A percentile compares a stretch with the other conserved stretches of the same genome.
Conservation (phyloP, 139 green algal species). For the Closterium sp. region DNA sequence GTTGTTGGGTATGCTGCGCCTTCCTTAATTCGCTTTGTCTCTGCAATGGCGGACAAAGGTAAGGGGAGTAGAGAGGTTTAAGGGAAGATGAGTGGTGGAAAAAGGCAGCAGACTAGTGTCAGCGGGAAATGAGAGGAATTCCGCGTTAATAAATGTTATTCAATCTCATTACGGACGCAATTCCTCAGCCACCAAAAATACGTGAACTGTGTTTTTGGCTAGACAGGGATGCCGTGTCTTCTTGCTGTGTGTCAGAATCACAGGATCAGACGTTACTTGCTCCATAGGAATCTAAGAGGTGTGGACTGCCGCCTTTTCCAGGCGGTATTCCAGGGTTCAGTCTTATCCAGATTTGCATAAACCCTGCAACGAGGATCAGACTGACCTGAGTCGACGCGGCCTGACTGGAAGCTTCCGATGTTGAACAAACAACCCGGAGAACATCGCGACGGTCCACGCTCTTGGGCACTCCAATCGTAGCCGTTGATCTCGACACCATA, state of each 20-base stretch:
- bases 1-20: neutral
- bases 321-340: too few relatives aligned
- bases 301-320: too few relatives aligned
- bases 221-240: too few relatives aligned
- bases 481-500: neutral
- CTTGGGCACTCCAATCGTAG: neutral
- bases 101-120: neutral
- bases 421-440: neutral
- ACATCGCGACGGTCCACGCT: neutral
- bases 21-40: neutral
- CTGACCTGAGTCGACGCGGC: neutral
- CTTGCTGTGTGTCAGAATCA: neutral
- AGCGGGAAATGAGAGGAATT: neutral
- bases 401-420: neutral
- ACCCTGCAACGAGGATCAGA: neutral
- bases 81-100: neutral
- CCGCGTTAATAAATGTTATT: too few relatives aligned
- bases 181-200: neutral
- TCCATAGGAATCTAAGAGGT: neutral
- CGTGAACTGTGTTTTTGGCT: neutral
- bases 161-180: neutral
- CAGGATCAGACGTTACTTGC: neutral
- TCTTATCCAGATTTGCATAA: neutral
- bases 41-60: neutral
- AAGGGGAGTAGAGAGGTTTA: neutral